Conservation (phyloP, 1,284 basidiomycete species). For the Pseudozyma tsukubaensis region DNA sequence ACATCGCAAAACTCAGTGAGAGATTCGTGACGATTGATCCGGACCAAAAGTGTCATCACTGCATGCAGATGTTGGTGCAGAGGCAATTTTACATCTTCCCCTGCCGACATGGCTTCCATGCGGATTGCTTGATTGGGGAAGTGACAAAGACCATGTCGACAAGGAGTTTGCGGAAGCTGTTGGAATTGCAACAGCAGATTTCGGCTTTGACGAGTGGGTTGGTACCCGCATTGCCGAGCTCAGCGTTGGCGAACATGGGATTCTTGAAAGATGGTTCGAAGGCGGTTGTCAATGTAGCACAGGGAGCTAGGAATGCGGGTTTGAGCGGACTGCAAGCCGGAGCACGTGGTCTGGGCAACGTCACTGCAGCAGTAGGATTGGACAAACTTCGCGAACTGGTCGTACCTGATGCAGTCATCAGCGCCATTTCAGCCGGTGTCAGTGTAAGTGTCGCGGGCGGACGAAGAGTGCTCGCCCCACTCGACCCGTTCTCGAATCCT, state of each 20-base stretch:
- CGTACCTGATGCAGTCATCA: constrained; percentile 64
- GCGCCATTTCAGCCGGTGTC: constrained; percentile 63
- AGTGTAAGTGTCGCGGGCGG: constrained; percentile 59
- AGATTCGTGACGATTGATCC: constrained; percentile 94
- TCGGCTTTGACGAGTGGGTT: constrained; percentile 40
- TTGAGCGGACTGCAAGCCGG: constrained; percentile 34
- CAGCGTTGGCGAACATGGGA: constrained; percentile 33
- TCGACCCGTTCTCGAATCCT: constrained; percentile 62
- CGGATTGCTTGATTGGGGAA: constrained; percentile 67
- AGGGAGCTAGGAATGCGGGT: constrained; percentile 32
- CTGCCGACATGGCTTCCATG: constrained; percentile 84
- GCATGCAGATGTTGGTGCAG: constrained; percentile 79
- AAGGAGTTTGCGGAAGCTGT: constrained; percentile 57
- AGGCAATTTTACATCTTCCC: constrained; percentile 98
- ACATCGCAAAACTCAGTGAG: constrained; percentile 84
- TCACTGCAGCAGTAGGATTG: constrained; percentile 41
- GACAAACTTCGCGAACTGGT: constrained; percentile 64
- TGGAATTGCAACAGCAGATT: constrained; percentile 61
- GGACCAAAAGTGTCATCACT: constrained; percentile 85
- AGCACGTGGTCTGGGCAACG: constrained; percentile 42
- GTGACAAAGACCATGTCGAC: constrained; percentile 63
- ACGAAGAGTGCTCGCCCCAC: constrained; percentile 54
- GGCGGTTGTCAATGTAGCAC: constrained; percentile 31
- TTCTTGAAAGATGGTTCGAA: constrained; percentile 41
- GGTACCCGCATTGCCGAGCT: constrained; percentile 39